Base-by-base conservation (phyloP, 805 yeast species). In the Zygosaccharomyces bisporus region DNA sequence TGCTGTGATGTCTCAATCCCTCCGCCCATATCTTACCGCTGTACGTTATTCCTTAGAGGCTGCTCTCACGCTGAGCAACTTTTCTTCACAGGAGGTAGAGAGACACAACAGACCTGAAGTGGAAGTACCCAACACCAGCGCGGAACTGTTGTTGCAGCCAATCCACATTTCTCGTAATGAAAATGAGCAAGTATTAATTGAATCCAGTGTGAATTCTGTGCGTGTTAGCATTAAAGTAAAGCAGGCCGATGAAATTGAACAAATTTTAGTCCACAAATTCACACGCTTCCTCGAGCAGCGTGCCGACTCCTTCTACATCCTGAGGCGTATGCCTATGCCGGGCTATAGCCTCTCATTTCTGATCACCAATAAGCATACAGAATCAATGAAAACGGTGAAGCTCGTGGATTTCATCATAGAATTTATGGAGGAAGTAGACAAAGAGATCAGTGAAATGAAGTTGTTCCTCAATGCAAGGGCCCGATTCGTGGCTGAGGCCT, bases 381-480 rank as follows among this genome's bases (percentile, higher is more conserved):
- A 91, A 66, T 83, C 84, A 53, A 88, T 93, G 96, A 77, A 90
- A 70, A 91, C 93, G 70, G 90, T 84, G 58, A 93, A 93, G 69
- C 76, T 93, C 57, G 95, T 93, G 34, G 99, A 93, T 67, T 93
- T 93, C 66, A 90, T 93, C 55, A 88, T 93, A 55, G 98, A 93
- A 70, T 93, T 93, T 66, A 90, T 93, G 98, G 98, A 93, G 67
- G 99, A 90, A 61, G 99, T 93, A 14, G 99, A 93, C 67, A 91
- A 89, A 71, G 99, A 93, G 68, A 93, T 93, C 61, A 87, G 96
- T 67, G 99, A 93, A 66, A 93, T 93, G 95, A 93, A 93, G 69
- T 76, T 93, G 66, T 93, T 91, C 66, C 77, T 93, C 64, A 93
- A 93, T 62, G 96, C 99, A 10, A 80, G 99, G 63, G 99, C 99